phyloP scores from a whole-genome alignment of 2,329 filamentous ascomycete species.

The Dendryphion nanum region DNA sequence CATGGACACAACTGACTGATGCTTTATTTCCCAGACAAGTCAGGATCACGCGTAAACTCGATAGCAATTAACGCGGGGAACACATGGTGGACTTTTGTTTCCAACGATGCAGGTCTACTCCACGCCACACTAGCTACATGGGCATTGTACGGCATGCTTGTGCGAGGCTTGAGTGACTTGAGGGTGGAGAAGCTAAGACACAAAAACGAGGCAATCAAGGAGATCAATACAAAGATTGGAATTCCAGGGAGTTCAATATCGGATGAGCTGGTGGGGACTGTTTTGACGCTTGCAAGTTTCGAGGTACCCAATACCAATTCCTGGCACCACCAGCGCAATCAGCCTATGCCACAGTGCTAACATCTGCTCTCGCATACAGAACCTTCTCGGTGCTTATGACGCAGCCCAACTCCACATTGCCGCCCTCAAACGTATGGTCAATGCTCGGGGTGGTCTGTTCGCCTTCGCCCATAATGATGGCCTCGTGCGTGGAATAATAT shows the following conservation, averaged over 20 bases:
- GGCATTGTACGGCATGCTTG: slow-evolving; percentile 24
- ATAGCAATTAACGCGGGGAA: slow-evolving; percentile 19
- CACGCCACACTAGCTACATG: slow-evolving; percentile 29
- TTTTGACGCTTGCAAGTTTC: slow-evolving; percentile 23
- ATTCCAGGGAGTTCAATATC: slow-evolving; percentile 12
- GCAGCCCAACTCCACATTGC: slow-evolving; percentile 18
- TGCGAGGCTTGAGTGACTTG: slow-evolving; percentile 9
- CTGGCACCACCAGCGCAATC: no score
- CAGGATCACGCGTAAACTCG: slow-evolving; percentile 13
- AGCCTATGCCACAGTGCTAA: slow-evolving; percentile 4
- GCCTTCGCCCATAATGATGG: slow-evolving; percentile 25
- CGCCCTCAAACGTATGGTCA: slow-evolving; percentile 22
- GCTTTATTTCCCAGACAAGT: slow-evolving; percentile 13
- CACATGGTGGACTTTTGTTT: slow-evolving; percentile 23
- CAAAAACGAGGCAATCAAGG: slow-evolving; percentile 24
- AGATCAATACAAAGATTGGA: slow-evolving; percentile 20
- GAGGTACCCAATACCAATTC: slow-evolving; percentile 18
- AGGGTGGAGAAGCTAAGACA: slow-evolving; percentile 18
- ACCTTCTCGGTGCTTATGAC: slow-evolving; percentile 24
- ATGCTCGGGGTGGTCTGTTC: slow-evolving; percentile 18
- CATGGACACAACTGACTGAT: background rate
- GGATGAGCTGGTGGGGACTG: slow-evolving; percentile 22
- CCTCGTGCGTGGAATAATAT: slow-evolving; percentile 20
- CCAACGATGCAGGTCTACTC: slow-evolving; percentile 19
- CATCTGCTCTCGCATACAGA: slow-evolving; percentile 8